Percentiles rank a stretch among this genome's conserved stretches.
Conservation (phyloP, 108 stramenopile genomes). For the Cylindrotheca closterium region DNA sequence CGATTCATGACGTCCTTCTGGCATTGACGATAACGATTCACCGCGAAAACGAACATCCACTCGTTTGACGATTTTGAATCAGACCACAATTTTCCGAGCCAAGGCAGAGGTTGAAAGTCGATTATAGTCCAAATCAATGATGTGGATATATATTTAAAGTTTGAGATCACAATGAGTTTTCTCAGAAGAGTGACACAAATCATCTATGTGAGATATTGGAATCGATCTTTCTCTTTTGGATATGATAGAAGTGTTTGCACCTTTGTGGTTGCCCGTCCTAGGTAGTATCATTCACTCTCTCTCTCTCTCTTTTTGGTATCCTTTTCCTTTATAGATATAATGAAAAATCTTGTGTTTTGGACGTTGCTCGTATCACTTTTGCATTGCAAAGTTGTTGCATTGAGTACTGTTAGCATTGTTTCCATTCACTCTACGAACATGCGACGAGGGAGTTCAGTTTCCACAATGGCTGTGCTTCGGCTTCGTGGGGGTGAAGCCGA, state of each 20-base stretch:
- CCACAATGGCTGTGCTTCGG: background rate
- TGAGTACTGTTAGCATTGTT: no score
- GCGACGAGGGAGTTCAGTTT: background rate
- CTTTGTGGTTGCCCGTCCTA: no score
- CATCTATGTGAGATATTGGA: background rate
- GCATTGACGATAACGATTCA: background rate
- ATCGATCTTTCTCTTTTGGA: no score
- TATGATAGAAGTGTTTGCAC: no score
- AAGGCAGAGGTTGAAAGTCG: background rate
- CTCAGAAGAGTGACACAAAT: background rate
- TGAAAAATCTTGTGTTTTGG: no score
- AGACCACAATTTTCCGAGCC: conserved; percentile 1
- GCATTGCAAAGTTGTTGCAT: no score
- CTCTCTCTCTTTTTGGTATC: no score
- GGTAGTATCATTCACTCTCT: no score
- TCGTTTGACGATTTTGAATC: background rate
- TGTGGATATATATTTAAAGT: background rate
- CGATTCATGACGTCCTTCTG: no score
- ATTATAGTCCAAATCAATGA: background rate
- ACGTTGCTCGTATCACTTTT: no score
- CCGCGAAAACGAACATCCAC: background rate
- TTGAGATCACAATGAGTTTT: background rate
- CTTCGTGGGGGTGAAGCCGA: background rate
- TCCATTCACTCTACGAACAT: no score
- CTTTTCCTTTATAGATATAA: no score